phyloP scores from a whole-genome alignment of 495 filamentous ascomycete species.

The Daldinia childiae region DNA sequence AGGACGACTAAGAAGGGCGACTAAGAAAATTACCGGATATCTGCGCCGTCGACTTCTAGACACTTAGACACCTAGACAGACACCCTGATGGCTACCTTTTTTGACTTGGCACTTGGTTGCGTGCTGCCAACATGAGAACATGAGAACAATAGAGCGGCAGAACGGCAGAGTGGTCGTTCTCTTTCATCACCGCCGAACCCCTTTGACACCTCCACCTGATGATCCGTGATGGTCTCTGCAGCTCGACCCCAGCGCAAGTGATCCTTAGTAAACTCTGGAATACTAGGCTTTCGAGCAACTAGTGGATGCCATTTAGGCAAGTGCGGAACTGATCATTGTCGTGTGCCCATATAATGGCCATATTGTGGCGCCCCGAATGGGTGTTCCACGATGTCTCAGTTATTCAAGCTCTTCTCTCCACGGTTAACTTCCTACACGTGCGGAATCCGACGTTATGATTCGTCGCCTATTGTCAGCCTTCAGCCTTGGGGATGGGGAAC shows the following conservation, averaged over 20 bases:
- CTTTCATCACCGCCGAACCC: background rate
- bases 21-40: slow-evolving; percentile 6
- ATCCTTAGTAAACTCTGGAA: slow-evolving; percentile 23
- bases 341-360: slow-evolving; percentile 22
- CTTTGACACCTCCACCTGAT: slow-evolving; percentile 22
- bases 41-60: slow-evolving; percentile 4
- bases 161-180: background rate
- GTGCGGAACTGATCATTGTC: slow-evolving; percentile 29
- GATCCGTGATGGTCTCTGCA: slow-evolving; percentile 26
- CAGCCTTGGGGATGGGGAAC: slow-evolving; percentile 29
- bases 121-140: slow-evolving; percentile 7
- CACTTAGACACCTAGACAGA: background rate
- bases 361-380: slow-evolving; percentile 24
- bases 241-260: slow-evolving; percentile 33
- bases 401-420: slow-evolving; percentile 31
- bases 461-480: slow-evolving; percentile 40
- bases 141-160: slow-evolving; percentile 21
- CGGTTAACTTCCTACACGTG: slow-evolving; percentile 45
- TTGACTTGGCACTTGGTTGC: slow-evolving; percentile 15
- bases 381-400: slow-evolving; percentile 36
- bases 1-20: slow-evolving; percentile 7
- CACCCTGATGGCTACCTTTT: slow-evolving; percentile 28
- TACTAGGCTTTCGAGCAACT: background rate
- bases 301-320: slow-evolving; percentile 20
- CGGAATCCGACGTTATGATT: slow-evolving; percentile 43